Conservation (phyloP, 495 filamentous ascomycete species). For the Podospora pseudocomata region DNA sequence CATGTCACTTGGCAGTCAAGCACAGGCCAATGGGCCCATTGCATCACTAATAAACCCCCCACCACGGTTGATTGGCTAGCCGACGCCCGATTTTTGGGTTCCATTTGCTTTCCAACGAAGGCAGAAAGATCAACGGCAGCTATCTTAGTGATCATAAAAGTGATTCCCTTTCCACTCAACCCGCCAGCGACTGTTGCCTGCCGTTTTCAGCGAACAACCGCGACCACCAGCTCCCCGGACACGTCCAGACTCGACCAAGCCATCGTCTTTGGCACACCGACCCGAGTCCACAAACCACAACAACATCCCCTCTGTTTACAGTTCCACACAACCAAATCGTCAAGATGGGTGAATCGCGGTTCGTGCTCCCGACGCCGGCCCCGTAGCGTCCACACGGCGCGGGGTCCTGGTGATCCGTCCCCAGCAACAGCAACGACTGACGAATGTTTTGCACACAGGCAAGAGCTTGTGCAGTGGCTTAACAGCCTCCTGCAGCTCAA, state of each 20-base stretch:
- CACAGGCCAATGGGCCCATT: slow-evolving; percentile 22
- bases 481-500: slow-evolving; percentile 97
- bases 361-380: slow-evolving; percentile 17
- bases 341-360: slow-evolving; percentile 44
- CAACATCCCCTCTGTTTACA: slow-evolving; percentile 9
- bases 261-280: not conserved
- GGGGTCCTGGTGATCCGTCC: slow-evolving; percentile 3
- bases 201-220: slow-evolving; percentile 1
- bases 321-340: slow-evolving; percentile 17
- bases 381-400: slow-evolving; percentile 1
- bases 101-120: slow-evolving; percentile 24
- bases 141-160: slow-evolving; percentile 4
- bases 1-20: not conserved
- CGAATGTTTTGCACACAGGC: slow-evolving; percentile 50
- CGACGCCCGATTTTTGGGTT: slow-evolving; percentile 27
- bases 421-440: slow-evolving; percentile 18
- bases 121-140: slow-evolving; percentile 19
- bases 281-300: not conserved
- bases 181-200: slow-evolving; percentile 2
- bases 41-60: slow-evolving; percentile 26
- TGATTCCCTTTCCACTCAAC: not conserved
- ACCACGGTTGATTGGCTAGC: slow-evolving; percentile 35
- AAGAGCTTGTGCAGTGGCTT: slow-evolving; percentile 94
- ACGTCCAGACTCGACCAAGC: not conserved
- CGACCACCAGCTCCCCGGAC: not conserved